A percentile compares a stretch with the other conserved stretches of the same genome.
phyloP scores from a whole-genome alignment of 2,329 filamentous ascomycete species.

The Monilinia aucupariae region DNA sequence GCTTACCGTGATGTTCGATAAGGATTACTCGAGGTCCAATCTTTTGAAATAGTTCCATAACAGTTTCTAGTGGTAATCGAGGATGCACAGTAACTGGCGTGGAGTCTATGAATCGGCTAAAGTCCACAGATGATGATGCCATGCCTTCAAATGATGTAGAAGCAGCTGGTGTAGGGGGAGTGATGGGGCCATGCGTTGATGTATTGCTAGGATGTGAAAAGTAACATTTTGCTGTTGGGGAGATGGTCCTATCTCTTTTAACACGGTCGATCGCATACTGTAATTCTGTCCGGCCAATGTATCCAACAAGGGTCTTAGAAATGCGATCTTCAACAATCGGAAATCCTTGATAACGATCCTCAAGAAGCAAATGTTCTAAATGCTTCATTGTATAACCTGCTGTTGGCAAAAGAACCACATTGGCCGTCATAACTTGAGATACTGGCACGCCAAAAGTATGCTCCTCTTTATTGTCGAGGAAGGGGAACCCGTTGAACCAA shows the following conservation, averaged over 20 bases:
- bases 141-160: slow-evolving; percentile 54
- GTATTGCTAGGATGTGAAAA: slow-evolving; percentile 51
- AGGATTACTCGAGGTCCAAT: slow-evolving; percentile 91
- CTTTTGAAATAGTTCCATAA: slow-evolving; percentile 98
- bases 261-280: slow-evolving; percentile 83
- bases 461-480: slow-evolving; percentile 94
- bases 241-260: slow-evolving; percentile 62
- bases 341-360: slow-evolving; percentile 86
- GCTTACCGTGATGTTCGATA: slow-evolving; percentile 79
- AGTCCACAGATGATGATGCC: slow-evolving; percentile 61
- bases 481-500: slow-evolving; percentile 96
- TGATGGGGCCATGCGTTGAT: slow-evolving; percentile 32
- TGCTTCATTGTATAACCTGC: slow-evolving; percentile 69
- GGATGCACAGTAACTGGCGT: slow-evolving; percentile 90
- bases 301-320: slow-evolving; percentile 73
- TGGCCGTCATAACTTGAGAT: slow-evolving; percentile 78
- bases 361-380: slow-evolving; percentile 68
- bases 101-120: slow-evolving; percentile 80
- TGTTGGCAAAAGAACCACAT: slow-evolving; percentile 68
- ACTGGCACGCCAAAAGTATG: slow-evolving; percentile 95
- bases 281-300: slow-evolving; percentile 87
- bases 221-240: slow-evolving; percentile 63
- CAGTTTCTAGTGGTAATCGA: slow-evolving; percentile 84
- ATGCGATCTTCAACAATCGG: slow-evolving; percentile 75
- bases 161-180: slow-evolving; percentile 23